Base-by-base conservation (phyloP, 108 stramenopile genomes). In the Fragilariopsis cylindrus region DNA sequence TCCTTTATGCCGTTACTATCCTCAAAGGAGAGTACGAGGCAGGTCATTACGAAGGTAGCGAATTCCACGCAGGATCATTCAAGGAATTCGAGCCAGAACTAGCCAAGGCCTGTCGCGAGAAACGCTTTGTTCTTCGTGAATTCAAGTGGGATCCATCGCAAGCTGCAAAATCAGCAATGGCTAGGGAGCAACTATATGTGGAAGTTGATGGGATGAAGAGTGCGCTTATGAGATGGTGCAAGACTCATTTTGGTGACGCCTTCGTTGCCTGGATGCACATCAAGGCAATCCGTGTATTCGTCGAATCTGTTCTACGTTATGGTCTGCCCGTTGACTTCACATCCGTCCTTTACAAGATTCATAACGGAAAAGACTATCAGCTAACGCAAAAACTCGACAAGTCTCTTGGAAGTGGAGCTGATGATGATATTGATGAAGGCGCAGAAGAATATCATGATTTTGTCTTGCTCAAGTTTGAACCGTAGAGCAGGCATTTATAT, bases 231-330 rank as follows among this genome's bases (percentile, higher is more conserved):
- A 86, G 96, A 60, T 99, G 98, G 98, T 97, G 98, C 86, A 94
- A 93, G 83, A 95, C 96, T 45, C 98, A 99, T 77, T 99, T 89
- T 74, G 97, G 97, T 57, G 98, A 99, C 82, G 93, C 94, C 39
- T 97, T 96, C 71, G 94, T 92, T 21, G 97, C 96, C 4, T 99
- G 98, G 98, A 94, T 98, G 90, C 98, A 99, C 81, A 86, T 98
- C 62, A 99, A 99, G 85, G 92, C 97, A 45, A 95, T 99, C 69
- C 93, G 96, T 39, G 97, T 96, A 11, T 99, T 98, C 83, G 95
- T 97, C 42, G 98, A 99, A 87, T 90, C 90, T 75, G 96, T 99
- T 12, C 78, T 99, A 41, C 92, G 97, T 50, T 99, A 98, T 68
- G 98, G 98, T 45, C 83, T 99, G 16, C 98, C 98, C 12, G 95